Conservation (phyloP, 176 grass and related monocot species). For the Lolium rigidum region DNA sequence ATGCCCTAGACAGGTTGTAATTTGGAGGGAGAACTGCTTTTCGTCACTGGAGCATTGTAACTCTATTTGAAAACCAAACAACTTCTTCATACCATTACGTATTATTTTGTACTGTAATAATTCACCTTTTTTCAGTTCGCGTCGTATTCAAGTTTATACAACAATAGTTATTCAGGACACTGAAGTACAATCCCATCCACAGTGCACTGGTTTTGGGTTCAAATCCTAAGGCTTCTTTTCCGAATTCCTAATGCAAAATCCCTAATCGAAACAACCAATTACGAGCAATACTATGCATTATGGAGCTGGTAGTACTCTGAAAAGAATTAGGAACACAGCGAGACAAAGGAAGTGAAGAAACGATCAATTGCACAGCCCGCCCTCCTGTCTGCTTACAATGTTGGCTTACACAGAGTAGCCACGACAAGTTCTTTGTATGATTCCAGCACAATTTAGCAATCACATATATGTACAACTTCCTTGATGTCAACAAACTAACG, state of each 20-base stretch:
- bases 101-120: background rate
- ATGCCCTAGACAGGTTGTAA: background rate
- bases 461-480: conserved; percentile 6
- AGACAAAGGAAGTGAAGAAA: conserved; percentile 9
- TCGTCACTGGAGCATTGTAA: background rate
- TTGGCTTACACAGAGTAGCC: background rate
- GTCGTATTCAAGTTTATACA: background rate
- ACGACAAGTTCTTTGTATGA: conserved; percentile 14
- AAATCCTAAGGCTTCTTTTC: background rate
- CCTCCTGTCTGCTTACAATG: background rate
- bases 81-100: too few relatives aligned
- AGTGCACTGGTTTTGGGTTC: background rate
- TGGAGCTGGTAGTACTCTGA: background rate
- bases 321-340: background rate
- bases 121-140: background rate
- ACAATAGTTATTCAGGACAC: background rate
- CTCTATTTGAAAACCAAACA: background rate
- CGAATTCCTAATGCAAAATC: background rate
- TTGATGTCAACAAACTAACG: conserved; percentile 10
- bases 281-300: background rate
- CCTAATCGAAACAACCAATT: background rate
- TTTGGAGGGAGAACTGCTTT: background rate
- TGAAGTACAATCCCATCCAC: background rate
- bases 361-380: background rate
- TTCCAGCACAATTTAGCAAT: background rate